A percentile compares a stretch with the other conserved stretches of the same genome.
Evolutionary conservation across 768 basidiomycete species (phyloP).

Genomic region (Collybia sordida): DNA sequence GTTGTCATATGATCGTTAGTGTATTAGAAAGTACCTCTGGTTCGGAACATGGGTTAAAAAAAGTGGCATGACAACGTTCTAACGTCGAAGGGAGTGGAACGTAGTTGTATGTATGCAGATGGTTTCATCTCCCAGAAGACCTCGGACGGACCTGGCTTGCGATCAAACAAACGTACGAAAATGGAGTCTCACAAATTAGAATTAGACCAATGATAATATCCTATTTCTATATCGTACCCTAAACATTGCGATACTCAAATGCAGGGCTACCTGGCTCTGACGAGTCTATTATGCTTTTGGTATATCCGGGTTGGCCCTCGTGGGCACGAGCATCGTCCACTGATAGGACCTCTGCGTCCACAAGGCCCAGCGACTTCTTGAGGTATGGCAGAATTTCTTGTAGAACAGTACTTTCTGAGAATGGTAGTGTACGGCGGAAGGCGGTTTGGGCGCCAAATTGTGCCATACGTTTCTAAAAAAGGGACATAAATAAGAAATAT

Average conservation of each 20-base stretch:
- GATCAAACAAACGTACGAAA: no score
- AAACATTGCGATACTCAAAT: slow-evolving; percentile 85
- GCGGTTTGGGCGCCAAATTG: slow-evolving; percentile 75
- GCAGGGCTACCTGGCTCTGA: slow-evolving; percentile 88
- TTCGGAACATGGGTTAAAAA: no score
- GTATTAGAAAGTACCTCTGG: no score
- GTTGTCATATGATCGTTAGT: no score
- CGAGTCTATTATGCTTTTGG: slow-evolving; percentile 69
- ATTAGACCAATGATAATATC: not conserved
- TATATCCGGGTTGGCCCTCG: slow-evolving; percentile 56
- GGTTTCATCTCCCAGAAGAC: no score
- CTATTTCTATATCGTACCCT: slow-evolving; percentile 8
- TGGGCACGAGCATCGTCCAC: slow-evolving; percentile 67
- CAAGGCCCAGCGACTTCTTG: slow-evolving; percentile 70
- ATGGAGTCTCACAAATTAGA: not conserved
- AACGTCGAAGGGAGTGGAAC: no score
- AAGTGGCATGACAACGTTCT: no score
- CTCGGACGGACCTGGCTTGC: no score
- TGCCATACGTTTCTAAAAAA: slow-evolving; percentile 71
- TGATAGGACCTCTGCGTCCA: slow-evolving; percentile 67
- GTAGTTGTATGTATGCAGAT: no score
- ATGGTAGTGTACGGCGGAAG: slow-evolving; percentile 80
- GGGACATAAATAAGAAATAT: slow-evolving; percentile 9
- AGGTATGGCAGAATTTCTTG: slow-evolving; percentile 75
- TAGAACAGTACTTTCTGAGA: slow-evolving; percentile 79